A percentile compares a stretch with the other conserved stretches of the same genome.
phyloP scores from a whole-genome alignment of 805 yeast species.

The Cyberlindnera galapagoensis region DNA sequence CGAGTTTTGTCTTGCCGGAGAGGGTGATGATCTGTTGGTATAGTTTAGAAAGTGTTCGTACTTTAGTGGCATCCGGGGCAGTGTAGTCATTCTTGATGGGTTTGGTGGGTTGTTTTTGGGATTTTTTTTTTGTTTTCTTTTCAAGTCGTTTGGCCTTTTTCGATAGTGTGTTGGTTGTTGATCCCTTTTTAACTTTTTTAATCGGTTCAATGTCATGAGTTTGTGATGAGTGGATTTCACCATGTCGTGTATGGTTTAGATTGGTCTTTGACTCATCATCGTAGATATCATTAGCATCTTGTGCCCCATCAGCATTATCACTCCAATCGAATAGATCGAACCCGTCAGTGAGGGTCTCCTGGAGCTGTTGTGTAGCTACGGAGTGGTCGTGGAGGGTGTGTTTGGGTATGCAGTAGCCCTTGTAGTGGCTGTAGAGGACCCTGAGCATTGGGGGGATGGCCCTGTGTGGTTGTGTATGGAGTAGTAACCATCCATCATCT shows the following conservation, averaged over 20 bases:
- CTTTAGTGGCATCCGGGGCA: constrained; percentile 15
- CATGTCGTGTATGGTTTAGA: constrained; percentile 5
- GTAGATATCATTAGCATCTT: constrained; percentile 4
- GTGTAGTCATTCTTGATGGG: constrained; percentile 8
- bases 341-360: constrained; percentile 27
- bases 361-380: neutral
- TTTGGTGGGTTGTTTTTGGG: constrained; percentile 8
- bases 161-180: constrained; percentile 3
- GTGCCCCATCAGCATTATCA: constrained; percentile 1
- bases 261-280: constrained; percentile 8
- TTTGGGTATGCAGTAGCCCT: constrained; percentile 20
- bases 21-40: constrained; percentile 12
- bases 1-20: constrained; percentile 9
- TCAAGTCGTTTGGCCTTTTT: constrained; percentile 5
- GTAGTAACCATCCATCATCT: no score
- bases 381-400: constrained; percentile 2
- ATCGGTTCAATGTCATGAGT: neutral
- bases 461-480: no score
- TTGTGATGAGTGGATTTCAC: neutral
- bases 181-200: neutral
- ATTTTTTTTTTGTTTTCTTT: constrained; percentile 1
- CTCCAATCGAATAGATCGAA: constrained; percentile 38
- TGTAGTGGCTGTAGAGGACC: constrained; percentile 16
- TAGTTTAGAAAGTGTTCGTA: constrained; percentile 11
- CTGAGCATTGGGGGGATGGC: no score